Percentiles rank a stretch among this genome's conserved stretches.
Conservation (phyloP, 495 filamentous ascomycete species). For the Xylaria palmicola region DNA sequence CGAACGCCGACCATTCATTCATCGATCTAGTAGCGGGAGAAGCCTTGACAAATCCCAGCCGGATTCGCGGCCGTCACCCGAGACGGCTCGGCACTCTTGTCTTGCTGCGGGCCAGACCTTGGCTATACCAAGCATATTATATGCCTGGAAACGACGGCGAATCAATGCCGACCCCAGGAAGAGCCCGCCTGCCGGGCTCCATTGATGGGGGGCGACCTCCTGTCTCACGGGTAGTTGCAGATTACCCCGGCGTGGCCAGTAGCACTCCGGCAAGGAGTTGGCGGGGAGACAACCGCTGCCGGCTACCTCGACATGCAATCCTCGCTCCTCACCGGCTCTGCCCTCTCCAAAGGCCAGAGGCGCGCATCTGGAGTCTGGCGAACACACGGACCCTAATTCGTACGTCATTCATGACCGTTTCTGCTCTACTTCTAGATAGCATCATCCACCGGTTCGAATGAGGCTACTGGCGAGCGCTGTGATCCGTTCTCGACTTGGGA, state of each 20-base stretch:
- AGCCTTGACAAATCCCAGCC: constrained; percentile 11
- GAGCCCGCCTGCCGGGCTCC: constrained; percentile 14
- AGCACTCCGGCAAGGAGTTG: constrained; percentile 15
- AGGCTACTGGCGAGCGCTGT: neutral
- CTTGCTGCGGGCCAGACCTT: constrained; percentile 17
- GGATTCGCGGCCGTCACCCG: constrained; percentile 20
- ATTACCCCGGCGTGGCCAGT: constrained; percentile 13
- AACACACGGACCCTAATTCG: neutral
- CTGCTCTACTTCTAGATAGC: neutral
- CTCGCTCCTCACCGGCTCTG: neutral
- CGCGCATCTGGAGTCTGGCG: neutral
- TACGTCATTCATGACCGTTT: neutral
- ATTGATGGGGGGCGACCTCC: constrained; percentile 18
- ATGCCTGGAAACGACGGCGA: constrained; percentile 22
- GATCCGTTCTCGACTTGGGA: neutral
- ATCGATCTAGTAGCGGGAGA: neutral
- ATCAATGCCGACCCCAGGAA: constrained; percentile 18
- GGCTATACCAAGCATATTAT: constrained; percentile 21
- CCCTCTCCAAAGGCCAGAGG: neutral
- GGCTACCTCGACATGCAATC: constrained; percentile 4
- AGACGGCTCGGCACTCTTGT: constrained; percentile 20
- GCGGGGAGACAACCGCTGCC: constrained; percentile 11
- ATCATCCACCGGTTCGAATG: neutral
- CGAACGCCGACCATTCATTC: neutral
- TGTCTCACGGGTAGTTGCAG: constrained; percentile 29